phyloP scores from a whole-genome alignment of 73 alveolate genomes.

The Paramecium sexaurelia region DNA sequence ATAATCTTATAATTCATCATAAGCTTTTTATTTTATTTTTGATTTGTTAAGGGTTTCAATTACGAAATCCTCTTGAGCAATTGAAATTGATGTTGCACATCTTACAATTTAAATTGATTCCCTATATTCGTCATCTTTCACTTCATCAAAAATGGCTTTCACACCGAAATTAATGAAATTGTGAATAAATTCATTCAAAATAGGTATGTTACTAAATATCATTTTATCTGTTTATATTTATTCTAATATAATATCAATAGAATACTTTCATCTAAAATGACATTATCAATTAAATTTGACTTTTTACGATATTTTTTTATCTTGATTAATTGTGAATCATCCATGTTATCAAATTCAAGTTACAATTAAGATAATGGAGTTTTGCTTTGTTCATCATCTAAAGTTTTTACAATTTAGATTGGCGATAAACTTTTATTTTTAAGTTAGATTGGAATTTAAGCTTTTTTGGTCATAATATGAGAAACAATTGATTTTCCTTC shows the following conservation, averaged over 20 bases:
- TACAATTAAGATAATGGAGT: neutral
- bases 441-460: neutral
- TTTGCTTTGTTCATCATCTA: constrained; percentile 15
- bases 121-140: neutral
- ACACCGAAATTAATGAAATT: neutral
- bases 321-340: neutral
- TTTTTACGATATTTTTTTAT: neutral
- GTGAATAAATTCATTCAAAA: neutral
- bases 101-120: neutral
- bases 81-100: neutral
- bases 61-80: neutral
- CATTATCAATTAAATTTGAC: neutral
- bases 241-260: neutral
- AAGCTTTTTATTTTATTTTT: neutral
- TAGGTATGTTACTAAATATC: neutral
- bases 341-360: neutral
- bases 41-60: neutral
- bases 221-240: neutral
- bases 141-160: neutral
- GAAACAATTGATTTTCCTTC: constrained; percentile 42
- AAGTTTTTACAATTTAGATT: neutral
- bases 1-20: neutral
- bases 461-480: constrained; percentile 16
- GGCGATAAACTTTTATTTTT: constrained; percentile 2
- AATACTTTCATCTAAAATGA: neutral